phyloP scores from a whole-genome alignment of 768 basidiomycete species.

The Panaeolus cyanescens region DNA sequence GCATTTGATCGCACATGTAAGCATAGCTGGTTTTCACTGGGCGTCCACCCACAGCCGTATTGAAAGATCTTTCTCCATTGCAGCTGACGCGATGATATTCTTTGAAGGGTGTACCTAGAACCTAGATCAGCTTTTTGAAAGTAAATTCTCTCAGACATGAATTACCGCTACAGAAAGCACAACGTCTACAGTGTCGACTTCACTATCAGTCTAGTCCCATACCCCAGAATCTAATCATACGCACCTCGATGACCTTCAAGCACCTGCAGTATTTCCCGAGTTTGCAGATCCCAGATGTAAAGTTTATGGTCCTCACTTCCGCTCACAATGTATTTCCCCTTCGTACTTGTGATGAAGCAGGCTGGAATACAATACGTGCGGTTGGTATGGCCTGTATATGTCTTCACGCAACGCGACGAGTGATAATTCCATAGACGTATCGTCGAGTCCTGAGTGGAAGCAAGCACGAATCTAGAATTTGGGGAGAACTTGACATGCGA shows the following conservation, averaged over 20 bases:
- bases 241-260: constrained; percentile 82
- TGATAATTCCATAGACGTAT: constrained; percentile 96
- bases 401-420: constrained; percentile 88
- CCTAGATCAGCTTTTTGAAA: background rate
- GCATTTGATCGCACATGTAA: background rate
- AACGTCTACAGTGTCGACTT: constrained; percentile 40
- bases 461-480: constrained; percentile 87
- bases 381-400: constrained; percentile 85
- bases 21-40: constrained; percentile 8
- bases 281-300: constrained; percentile 90
- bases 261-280: constrained; percentile 70
- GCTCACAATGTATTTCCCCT: constrained; percentile 73
- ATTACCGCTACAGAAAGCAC: constrained; percentile 79
- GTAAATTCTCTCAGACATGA: constrained; percentile 13
- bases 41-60: constrained; percentile 81
- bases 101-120: constrained; percentile 74
- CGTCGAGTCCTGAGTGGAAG: constrained; percentile 92
- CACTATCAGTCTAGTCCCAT: background rate
- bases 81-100: constrained; percentile 83
- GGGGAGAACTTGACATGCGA: constrained; percentile 92
- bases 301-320: constrained; percentile 92
- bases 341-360: constrained; percentile 57
- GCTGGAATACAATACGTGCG: constrained; percentile 81
- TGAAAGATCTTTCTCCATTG: constrained; percentile 85
- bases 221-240: constrained; percentile 3